Evolutionary conservation across 257 asterid genomes (phyloP).

Genomic region (Mitragyna speciosa): DNA sequence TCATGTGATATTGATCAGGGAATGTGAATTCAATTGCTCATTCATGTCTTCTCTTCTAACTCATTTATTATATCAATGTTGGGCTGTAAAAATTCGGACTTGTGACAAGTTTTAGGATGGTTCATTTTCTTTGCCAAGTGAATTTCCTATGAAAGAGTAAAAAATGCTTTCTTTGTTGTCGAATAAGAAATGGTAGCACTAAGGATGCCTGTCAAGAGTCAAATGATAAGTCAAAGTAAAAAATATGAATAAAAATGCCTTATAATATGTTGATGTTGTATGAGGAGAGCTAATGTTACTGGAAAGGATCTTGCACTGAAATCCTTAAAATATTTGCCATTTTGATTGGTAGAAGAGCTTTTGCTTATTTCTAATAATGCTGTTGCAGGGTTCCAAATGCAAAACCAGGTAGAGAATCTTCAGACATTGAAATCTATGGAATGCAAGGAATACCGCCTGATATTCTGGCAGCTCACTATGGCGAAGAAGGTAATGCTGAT

Average conservation of each 20-base stretch:
- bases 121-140: no score
- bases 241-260: no score
- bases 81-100: background rate
- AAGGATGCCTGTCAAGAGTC: no score
- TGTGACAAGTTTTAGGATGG: no score
- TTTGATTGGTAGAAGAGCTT: background rate
- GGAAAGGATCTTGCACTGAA: background rate
- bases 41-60: background rate
- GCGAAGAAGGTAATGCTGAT: slow-evolving; percentile 70
- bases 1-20: background rate
- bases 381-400: slow-evolving; percentile 89
- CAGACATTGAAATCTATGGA: slow-evolving; percentile 92
- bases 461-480: slow-evolving; percentile 81
- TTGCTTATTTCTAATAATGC: background rate
- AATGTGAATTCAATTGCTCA: background rate
- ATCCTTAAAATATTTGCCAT: background rate
- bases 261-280: no score
- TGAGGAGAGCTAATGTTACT: background rate
- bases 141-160: no score
- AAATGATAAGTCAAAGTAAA: no score
- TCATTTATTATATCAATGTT: background rate
- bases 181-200: no score
- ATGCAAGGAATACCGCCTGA: slow-evolving; percentile 98
- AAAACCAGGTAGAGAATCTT: slow-evolving; percentile 85
- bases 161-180: no score